Evolutionary conservation across 2,329 filamentous ascomycete species (phyloP).

Genomic region (Monosporascus sp.): DNA sequence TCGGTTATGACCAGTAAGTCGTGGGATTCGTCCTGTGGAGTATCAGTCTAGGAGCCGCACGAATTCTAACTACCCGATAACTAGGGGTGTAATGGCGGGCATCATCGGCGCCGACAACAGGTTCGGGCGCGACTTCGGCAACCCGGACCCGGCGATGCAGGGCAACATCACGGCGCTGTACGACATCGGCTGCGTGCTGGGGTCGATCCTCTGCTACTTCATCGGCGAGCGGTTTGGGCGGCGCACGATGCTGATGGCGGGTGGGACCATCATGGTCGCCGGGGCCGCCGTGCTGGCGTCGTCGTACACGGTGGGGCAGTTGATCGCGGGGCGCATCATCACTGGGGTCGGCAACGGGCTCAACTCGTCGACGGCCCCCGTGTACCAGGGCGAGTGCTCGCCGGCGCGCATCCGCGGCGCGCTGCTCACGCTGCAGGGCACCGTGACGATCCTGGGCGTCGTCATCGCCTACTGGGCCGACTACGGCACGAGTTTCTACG

Average conservation of each 20-base stretch:
- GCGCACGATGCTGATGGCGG: conserved; percentile 34
- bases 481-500: conserved; percentile 7
- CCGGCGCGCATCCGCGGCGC: conserved; percentile 38
- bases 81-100: conserved; percentile 25
- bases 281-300: conserved; percentile 36
- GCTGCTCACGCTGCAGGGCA: conserved; percentile 44
- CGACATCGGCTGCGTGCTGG: conserved; percentile 28
- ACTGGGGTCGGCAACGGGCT: conserved; percentile 38
- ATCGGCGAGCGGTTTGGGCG: conserved; percentile 36
- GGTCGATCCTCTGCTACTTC: conserved; percentile 26
- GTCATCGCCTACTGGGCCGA: conserved; percentile 35
- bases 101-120: conserved; percentile 33
- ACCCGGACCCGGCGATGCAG: conserved; percentile 30
- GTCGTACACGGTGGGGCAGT: conserved; percentile 33
- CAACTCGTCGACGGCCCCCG: conserved; percentile 34
- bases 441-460: conserved; percentile 39
- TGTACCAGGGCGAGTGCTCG: conserved; percentile 28
- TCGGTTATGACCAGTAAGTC: conserved; percentile 27
- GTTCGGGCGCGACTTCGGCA: conserved; percentile 32
- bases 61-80: not conserved
- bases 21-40: not conserved
- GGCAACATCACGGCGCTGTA: conserved; percentile 29
- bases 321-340: conserved; percentile 40
- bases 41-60: not conserved
- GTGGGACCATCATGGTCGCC: conserved; percentile 36